Percentiles rank a stretch among this genome's conserved stretches.
phyloP scores from a whole-genome alignment of 2,329 filamentous ascomycete genomes.

The Pseudonectria foliicola region DNA sequence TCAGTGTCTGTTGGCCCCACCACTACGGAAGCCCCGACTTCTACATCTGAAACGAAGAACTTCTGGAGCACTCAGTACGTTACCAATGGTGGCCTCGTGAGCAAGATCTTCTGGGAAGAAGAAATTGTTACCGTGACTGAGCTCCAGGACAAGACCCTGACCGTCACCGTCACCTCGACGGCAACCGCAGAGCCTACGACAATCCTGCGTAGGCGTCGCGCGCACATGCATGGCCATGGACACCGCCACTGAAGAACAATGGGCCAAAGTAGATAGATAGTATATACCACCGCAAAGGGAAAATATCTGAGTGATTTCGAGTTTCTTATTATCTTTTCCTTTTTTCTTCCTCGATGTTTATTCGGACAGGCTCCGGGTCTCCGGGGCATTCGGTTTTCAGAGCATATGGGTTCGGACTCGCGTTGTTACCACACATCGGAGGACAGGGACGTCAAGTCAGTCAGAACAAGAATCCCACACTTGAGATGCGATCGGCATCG shows the following conservation, averaged over 20 bases:
- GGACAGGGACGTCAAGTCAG: conserved; percentile 25
- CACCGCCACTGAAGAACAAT: conserved; percentile 16
- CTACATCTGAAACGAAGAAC: conserved; percentile 28
- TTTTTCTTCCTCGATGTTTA: conserved; percentile 11
- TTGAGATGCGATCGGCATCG: no score
- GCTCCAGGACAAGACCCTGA: conserved; percentile 32
- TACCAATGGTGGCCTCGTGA: conserved; percentile 43
- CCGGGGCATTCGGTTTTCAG: conserved; percentile 26
- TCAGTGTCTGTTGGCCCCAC: conserved; percentile 11
- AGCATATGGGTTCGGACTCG: conserved; percentile 27
- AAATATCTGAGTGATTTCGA: conserved; percentile 6
- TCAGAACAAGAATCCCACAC: no score
- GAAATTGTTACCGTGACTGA: conserved; percentile 47
- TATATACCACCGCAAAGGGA: conserved; percentile 6
- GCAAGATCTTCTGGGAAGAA: conserved; percentile 52
- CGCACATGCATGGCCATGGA: conserved; percentile 31
- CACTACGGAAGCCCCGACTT: conserved; percentile 12
- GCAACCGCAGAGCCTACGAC: conserved; percentile 10
- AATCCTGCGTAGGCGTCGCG: conserved; percentile 21
- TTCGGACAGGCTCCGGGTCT: conserved; percentile 32
- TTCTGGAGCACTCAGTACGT: conserved; percentile 45
- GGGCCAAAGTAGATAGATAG: conserved; percentile 6
- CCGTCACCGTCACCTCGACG: conserved; percentile 31
- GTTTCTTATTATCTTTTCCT: no score
- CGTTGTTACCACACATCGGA: conserved; percentile 26